These are phyloP conservation scores for Trichoderma hamatum DNA, from an alignment of 2,329 filamentous ascomycete species.

Conservation along the genomic window DNA sequence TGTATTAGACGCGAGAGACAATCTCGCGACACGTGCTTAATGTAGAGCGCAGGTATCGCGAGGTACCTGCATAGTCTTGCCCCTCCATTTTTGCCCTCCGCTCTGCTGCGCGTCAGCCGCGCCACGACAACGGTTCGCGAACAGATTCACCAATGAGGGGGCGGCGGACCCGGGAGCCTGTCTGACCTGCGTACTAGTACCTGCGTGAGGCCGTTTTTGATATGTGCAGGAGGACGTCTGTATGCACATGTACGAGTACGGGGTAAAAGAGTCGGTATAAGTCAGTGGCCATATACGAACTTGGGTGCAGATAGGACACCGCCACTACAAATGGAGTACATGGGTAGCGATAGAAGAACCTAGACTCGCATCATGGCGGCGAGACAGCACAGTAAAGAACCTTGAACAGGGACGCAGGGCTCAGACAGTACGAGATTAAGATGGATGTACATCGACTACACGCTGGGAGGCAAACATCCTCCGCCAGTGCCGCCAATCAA, in stretches of 20 bases:
- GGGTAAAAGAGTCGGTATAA: not conserved
- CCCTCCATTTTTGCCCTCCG: constrained; percentile 21
- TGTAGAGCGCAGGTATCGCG: not conserved
- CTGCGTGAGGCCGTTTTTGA: constrained; percentile 11
- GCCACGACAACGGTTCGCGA: constrained; percentile 26
- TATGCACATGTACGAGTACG: not conserved
- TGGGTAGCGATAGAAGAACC: not conserved
- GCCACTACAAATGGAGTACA: not conserved
- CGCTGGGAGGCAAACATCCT: not conserved
- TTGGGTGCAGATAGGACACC: not conserved
- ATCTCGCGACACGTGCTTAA: constrained; percentile 2
- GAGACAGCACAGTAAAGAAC: not conserved
- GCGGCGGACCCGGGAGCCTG: not conserved
- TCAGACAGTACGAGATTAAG: not conserved
- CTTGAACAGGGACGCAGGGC: not conserved
- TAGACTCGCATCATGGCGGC: not conserved
- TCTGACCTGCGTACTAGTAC: constrained; percentile 20
- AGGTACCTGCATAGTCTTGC: constrained; percentile 15
- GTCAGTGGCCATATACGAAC: not conserved
- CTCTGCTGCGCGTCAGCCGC: constrained; percentile 22
- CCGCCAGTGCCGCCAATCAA: not conserved
- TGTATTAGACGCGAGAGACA: not conserved
- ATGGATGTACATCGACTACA: not conserved
- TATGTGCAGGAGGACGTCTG: not conserved
- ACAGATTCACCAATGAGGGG: constrained; percentile 21